Evolutionary conservation across 2,329 filamentous ascomycete genomes (phyloP).

Genomic region (Trichoderma brevicompactum): DNA sequence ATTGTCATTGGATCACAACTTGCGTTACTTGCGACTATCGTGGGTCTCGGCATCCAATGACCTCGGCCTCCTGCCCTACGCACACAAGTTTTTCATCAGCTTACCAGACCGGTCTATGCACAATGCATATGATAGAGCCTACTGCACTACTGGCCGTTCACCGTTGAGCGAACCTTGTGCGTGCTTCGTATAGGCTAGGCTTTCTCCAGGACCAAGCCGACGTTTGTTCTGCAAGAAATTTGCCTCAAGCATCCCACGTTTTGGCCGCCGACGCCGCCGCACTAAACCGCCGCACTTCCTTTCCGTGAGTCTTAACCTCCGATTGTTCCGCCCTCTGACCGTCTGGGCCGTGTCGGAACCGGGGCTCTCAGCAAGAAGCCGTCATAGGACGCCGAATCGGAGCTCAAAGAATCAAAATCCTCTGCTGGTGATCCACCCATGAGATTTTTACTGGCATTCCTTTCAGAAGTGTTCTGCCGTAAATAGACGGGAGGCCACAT

Average conservation of each 20-base stretch:
- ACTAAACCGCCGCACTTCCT: conserved; percentile 9
- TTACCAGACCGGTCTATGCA: conserved; percentile 19
- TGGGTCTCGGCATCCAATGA: conserved; percentile 29
- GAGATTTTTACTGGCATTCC: neutral
- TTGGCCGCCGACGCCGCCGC: conserved; percentile 9
- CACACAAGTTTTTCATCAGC: conserved; percentile 28
- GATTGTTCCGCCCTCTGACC: conserved; percentile 15
- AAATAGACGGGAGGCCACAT: neutral
- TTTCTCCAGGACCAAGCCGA: too few species aligned
- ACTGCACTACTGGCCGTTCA: neutral
- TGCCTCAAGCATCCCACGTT: neutral
- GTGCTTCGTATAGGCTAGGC: conserved; percentile 3
- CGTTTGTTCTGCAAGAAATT: neutral
- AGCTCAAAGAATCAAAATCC: neutral
- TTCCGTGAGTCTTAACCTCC: neutral
- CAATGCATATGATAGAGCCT: conserved; percentile 23
- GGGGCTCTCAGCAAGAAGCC: neutral
- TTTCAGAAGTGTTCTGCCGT: neutral
- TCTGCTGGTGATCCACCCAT: neutral
- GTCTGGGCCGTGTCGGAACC: neutral
- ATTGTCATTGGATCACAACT: conserved; percentile 22
- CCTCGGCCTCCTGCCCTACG: conserved; percentile 25
- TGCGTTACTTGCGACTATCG: conserved; percentile 23
- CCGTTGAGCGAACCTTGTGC: conserved; percentile 4
- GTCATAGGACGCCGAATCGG: conserved; percentile 19